Base-by-base conservation (phyloP, 345 rosid genomes). In the Populus ilicifolia region DNA sequence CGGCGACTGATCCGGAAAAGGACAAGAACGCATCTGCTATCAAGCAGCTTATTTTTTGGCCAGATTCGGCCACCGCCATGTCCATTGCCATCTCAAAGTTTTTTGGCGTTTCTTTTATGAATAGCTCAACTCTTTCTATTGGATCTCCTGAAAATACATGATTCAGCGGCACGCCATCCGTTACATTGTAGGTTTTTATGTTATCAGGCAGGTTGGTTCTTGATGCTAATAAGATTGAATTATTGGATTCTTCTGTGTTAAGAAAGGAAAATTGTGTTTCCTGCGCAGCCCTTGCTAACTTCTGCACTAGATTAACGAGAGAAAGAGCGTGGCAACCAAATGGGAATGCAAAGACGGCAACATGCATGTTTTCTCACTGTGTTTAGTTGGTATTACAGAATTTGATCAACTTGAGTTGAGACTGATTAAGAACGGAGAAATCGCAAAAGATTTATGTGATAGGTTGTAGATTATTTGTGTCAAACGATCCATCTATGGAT, bases 291-390 rank as follows among this genome's bases (percentile, higher is more conserved):
- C 68, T 20, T 39, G 94, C 94, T 14, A 92, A 77, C 70, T 80
- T 85, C 54, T 73, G 73, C 2, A 82, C 82, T 30, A 92, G 76
- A 62, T 86, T 44, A 14, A 89, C 83, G 67, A 89, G 87, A 23
- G 94, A 80, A 66, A 84, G 52, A 0, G 88, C 87, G 72, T 92
- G 96, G 75, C 87, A 79, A 33, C 88, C 84, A 38, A 87, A 89
- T 21, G 93, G 93, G 76, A 90, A 92, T 27, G 93, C 90, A 33
- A 92, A 80, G 43, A 88, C 84, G 0, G 89, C 91, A 5, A 89
- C 87, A 79, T 89, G 95, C 50, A 46, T 46, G 16, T 35, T 44
- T 64, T 21, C 36, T 61, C 33, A 27, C 2, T 36, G 44, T n/a
- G 17, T 20, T 50, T 8, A 23, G 79, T 68, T 76, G 62, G n/a